Percentiles rank a stretch among this genome's conserved stretches.
These are phyloP conservation scores for Peniophora sp. DNA, from an alignment of 1,284 basidiomycete species.

Conservation along the genomic window DNA sequence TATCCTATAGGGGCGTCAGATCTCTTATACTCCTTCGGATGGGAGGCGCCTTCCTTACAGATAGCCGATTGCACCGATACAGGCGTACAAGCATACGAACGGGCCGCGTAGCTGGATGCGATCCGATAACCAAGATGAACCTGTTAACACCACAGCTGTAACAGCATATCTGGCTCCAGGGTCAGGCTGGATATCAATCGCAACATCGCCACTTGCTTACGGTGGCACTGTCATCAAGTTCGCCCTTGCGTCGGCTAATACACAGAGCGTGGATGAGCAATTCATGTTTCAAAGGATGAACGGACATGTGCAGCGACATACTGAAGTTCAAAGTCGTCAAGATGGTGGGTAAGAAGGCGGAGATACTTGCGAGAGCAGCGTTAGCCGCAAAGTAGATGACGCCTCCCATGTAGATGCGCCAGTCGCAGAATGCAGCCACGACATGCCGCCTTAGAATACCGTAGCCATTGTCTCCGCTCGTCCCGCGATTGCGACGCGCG, in stretches of 20 bases:
- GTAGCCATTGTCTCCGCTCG: constrained; percentile 58
- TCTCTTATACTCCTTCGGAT: no score
- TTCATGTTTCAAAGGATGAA: constrained; percentile 2
- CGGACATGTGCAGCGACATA: constrained; percentile 18
- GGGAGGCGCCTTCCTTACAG: no score
- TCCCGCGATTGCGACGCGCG: constrained; percentile 66
- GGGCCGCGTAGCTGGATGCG: constrained; percentile 62
- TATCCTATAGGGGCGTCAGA: constrained; percentile 29
- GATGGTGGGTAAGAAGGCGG: constrained; percentile 82
- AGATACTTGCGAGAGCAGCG: constrained; percentile 68
- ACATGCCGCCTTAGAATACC: constrained; percentile 66
- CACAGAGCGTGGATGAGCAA: neutral
- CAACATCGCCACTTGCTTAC: constrained; percentile 18
- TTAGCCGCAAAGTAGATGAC: constrained; percentile 77
- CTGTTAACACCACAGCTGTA: constrained; percentile 59
- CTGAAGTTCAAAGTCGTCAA: constrained; percentile 64
- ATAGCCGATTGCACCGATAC: constrained; percentile 57
- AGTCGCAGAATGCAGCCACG: constrained; percentile 59
- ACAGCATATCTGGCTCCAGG: constrained; percentile 36
- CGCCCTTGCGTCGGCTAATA: constrained; percentile 42
- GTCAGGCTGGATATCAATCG: no score
- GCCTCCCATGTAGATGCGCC: constrained; percentile 62
- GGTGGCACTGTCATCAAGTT: constrained; percentile 78
- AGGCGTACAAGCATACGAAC: constrained; percentile 40
- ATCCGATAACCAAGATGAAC: constrained; percentile 64